These are phyloP conservation scores for Fusarium paranaense DNA, from an alignment of 2,329 filamentous ascomycete species.

Conservation along the genomic window DNA sequence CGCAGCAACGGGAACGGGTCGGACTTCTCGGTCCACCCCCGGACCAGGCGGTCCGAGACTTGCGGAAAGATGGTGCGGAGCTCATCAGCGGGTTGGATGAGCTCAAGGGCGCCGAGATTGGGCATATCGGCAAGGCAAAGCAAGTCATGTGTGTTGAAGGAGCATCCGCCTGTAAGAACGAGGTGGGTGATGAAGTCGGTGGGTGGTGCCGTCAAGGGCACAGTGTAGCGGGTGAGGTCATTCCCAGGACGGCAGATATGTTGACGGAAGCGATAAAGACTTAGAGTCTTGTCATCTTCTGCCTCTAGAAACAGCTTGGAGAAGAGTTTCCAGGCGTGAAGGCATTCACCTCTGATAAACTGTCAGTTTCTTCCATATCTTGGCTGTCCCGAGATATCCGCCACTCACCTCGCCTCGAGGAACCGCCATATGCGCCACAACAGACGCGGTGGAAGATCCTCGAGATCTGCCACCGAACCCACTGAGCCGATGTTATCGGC, in stretches of 20 bases:
- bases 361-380: background rate
- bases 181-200: constrained; percentile 57
- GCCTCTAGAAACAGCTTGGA: constrained; percentile 49
- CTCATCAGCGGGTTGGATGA: constrained; percentile 54
- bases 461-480: constrained; percentile 47
- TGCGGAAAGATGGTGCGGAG: constrained; percentile 48
- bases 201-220: constrained; percentile 51
- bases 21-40: constrained; percentile 56
- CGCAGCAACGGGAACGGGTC: constrained; percentile 60
- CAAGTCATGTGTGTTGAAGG: constrained; percentile 54
- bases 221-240: constrained; percentile 51
- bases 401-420: constrained; percentile 53
- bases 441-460: constrained; percentile 50
- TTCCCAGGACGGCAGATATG: constrained; percentile 53
- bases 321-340: constrained; percentile 56
- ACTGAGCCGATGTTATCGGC: constrained; percentile 53
- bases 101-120: constrained; percentile 62
- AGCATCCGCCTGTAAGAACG: constrained; percentile 52
- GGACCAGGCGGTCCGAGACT: constrained; percentile 59
- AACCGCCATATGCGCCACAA: constrained; percentile 55
- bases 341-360: constrained; percentile 47
- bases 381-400: background rate
- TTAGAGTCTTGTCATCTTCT: constrained; percentile 50
- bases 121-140: constrained; percentile 55
- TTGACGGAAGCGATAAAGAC: constrained; percentile 53